Conservation (phyloP, 2,329 filamentous ascomycete genomes). For the Ilyonectria robusta region DNA sequence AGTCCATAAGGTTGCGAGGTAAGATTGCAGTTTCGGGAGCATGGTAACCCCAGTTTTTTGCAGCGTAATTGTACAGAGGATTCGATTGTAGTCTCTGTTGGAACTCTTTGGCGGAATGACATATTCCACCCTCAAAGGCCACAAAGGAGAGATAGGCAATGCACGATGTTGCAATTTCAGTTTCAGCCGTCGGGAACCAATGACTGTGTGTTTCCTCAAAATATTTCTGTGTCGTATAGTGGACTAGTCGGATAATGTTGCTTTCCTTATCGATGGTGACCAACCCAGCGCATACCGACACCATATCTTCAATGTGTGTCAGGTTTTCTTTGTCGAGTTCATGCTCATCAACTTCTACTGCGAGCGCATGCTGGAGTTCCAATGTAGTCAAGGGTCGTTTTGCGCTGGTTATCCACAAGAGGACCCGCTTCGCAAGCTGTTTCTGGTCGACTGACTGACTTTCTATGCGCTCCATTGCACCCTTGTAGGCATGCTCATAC, state of each 20-base stretch:
- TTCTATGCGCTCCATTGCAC: conserved; percentile 60
- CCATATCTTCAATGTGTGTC: conserved; percentile 49
- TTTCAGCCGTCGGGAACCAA: conserved; percentile 52
- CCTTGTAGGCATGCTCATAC: conserved; percentile 57
- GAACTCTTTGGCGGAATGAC: neutral
- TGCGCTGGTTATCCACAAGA: conserved; percentile 59
- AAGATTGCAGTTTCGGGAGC: neutral
- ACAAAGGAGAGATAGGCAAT: conserved; percentile 55
- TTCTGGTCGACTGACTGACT: conserved; percentile 50
- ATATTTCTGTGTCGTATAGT: conserved; percentile 63
- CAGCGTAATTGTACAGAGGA: conserved; percentile 27
- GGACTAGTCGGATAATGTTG: conserved; percentile 57
- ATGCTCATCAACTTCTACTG: conserved; percentile 46
- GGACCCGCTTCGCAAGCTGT: conserved; percentile 54
- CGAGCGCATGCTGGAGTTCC: conserved; percentile 61
- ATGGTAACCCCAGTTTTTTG: conserved; percentile 31
- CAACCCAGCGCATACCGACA: conserved; percentile 58
- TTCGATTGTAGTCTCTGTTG: conserved; percentile 3
- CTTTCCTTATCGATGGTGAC: conserved; percentile 58
- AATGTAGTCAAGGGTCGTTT: conserved; percentile 48
- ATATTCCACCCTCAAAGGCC: conserved; percentile 36
- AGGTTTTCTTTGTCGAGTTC: conserved; percentile 55
- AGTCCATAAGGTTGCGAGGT: neutral
- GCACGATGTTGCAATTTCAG: conserved; percentile 49
- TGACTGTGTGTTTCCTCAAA: conserved; percentile 48